phyloP scores from a whole-genome alignment of 2,329 filamentous ascomycete species.

The Diaporthe velutina region DNA sequence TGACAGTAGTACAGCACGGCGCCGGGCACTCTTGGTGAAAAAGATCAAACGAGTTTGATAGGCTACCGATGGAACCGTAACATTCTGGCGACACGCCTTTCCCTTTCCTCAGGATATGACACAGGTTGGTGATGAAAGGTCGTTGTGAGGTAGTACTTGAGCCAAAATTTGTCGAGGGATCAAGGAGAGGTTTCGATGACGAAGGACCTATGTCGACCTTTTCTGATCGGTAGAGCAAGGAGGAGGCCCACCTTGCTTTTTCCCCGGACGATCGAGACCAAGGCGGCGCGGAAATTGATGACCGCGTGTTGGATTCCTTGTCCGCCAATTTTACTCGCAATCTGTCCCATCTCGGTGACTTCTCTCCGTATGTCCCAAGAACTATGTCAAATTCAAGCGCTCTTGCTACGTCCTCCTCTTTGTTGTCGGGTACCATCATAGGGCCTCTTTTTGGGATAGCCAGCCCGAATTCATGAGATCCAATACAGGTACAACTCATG shows the following conservation, averaged over 20 bases:
- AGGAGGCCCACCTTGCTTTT: background rate
- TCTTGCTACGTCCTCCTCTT: background rate
- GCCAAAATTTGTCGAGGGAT: background rate
- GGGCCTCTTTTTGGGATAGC: background rate
- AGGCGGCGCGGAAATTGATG: too few species aligned
- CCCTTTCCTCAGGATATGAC: background rate
- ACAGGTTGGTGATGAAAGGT: background rate
- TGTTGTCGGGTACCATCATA: background rate
- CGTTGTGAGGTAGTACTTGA: background rate
- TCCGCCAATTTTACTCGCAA: background rate
- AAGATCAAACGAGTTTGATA: background rate
- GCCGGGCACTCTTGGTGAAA: background rate
- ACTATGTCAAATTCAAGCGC: background rate
- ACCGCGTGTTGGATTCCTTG: background rate
- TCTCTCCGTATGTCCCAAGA: background rate
- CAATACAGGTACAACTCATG: background rate
- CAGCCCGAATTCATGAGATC: background rate
- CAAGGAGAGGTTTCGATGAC: background rate
- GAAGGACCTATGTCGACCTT: background rate
- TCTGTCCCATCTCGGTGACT: background rate
- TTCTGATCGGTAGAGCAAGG: background rate
- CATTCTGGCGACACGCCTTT: background rate
- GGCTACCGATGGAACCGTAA: background rate
- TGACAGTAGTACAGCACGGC: background rate
- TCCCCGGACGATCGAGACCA: background rate